Evolutionary conservation across 2,329 filamentous ascomycete genomes (phyloP), one percentile per base, ranked within the genome.

Genomic region (Neonectria hederae): DNA sequence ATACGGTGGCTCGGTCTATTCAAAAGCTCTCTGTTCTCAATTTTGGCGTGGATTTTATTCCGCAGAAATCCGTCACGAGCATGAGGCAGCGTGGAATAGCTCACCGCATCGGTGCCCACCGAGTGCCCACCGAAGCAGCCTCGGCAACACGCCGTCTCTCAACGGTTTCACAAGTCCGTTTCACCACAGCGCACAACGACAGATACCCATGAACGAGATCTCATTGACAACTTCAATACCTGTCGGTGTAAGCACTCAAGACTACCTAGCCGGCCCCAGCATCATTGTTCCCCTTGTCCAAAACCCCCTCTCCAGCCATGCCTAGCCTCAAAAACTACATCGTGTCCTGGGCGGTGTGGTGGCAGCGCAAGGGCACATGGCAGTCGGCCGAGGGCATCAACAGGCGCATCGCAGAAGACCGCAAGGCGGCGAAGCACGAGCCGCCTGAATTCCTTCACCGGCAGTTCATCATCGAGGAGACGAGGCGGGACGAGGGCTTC

Each of bases 331-430:
- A 70, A 58, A 69, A 71, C 53, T 69, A 74, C 54, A 35, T 77
- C 32, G 28, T 74, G 30, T 69, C 69, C 5, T 77, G 75, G 73
- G 48, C 65, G 52, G 51, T 74, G 45, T 76, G 74, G 75, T 72
- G 69, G 63, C 60, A 56, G 32, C 66, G 59, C 61, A 76, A 76
- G 59, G 66, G 68, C 48, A 66, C 64, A 30, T 76, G 75, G 66
- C 65, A 65, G 38, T 69, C 71, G 13, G 51, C 74, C 17, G 67
- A 69, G 43, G 70, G 64, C 17, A 42, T 77, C 59, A 70, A 67
- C 57, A 66, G 62, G 40, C 70, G 62, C 56, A 72, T 78, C 64
- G 65, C 67, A 51, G 54, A 63, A 30, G 64, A 68, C 30, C 73
- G 74, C 46, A 68, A 69, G 43, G 69, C 49, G 7, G 65, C 68